These are phyloP conservation scores for Apiospora phragmitis DNA, from an alignment of 2,329 filamentous ascomycete species.

Conservation along the genomic window DNA sequence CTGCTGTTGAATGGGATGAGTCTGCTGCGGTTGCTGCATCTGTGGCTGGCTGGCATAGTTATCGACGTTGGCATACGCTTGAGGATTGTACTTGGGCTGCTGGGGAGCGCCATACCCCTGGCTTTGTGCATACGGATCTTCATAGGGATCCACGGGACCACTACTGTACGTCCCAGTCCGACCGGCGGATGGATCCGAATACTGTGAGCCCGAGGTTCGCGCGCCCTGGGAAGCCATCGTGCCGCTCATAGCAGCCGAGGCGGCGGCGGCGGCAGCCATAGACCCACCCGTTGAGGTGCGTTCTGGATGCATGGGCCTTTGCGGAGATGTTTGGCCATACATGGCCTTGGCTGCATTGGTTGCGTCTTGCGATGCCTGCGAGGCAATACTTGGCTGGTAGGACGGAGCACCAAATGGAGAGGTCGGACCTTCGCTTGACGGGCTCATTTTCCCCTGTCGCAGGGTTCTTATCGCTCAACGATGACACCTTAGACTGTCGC, in stretches of 20 bases:
- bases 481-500: slow-evolving; percentile 59
- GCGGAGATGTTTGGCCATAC: slow-evolving; percentile 57
- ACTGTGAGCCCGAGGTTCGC: slow-evolving; percentile 30
- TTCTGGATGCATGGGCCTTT: slow-evolving; percentile 52
- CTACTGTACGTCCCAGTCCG: slow-evolving; percentile 32
- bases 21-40: slow-evolving; percentile 41
- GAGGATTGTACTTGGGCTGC: slow-evolving; percentile 74
- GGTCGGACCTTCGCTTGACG: slow-evolving; percentile 35
- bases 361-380: slow-evolving; percentile 52
- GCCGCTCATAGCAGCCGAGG: slow-evolving; percentile 58
- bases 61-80: slow-evolving; percentile 68
- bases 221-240: slow-evolving; percentile 36
- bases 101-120: slow-evolving; percentile 30
- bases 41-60: slow-evolving; percentile 44
- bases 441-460: slow-evolving; percentile 51
- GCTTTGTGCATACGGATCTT: slow-evolving; percentile 30
- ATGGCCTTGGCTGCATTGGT: slow-evolving; percentile 65
- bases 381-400: slow-evolving; percentile 37
- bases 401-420: slow-evolving; percentile 30
- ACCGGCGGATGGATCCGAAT: slow-evolving; percentile 31
- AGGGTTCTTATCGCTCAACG: slow-evolving; percentile 68
- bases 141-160: slow-evolving; percentile 27
- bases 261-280: slow-evolving; percentile 56
- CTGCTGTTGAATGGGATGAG: slow-evolving; percentile 37
- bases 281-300: slow-evolving; percentile 51